These are phyloP conservation scores for Exophiala sideris DNA, from an alignment of 2,329 filamentous ascomycete species.

Conservation along the genomic window DNA sequence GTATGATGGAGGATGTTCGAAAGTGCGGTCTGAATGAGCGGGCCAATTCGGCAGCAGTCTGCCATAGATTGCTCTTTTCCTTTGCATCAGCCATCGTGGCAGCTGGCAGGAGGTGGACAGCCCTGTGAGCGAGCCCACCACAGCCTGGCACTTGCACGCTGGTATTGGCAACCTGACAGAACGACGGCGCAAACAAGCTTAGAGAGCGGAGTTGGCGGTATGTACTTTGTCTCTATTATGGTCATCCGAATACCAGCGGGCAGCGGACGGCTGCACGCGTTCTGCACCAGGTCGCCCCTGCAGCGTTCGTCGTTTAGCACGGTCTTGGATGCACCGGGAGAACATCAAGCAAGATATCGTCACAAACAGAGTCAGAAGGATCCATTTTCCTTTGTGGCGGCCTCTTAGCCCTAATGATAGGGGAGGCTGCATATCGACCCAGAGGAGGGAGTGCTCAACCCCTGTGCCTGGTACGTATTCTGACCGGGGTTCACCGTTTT, in stretches of 20 bases:
- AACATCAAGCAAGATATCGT: not conserved
- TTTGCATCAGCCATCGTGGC: conserved; percentile 7
- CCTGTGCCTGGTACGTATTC: not conserved
- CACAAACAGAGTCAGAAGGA: not conserved
- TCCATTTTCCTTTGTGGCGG: not conserved
- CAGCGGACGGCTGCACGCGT: conserved; percentile 15
- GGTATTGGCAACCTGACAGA: conserved; percentile 2
- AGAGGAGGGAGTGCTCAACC: not conserved
- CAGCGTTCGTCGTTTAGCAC: conserved; percentile 1
- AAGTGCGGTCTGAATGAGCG: conserved; percentile 23
- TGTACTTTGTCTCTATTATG: conserved; percentile 12
- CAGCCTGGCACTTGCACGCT: conserved; percentile 5
- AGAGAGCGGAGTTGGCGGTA: conserved; percentile 1
- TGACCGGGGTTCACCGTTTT: not conserved
- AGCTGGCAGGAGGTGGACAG: conserved; percentile 12
- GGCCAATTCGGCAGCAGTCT: conserved; percentile 11
- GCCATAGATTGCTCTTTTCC: conserved; percentile 7
- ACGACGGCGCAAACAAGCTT: conserved; percentile 13
- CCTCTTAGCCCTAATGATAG: not conserved
- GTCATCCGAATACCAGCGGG: conserved; percentile 7
- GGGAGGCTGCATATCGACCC: not conserved
- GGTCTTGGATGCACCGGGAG: not conserved
- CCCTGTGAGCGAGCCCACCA: not conserved
- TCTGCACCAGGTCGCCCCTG: conserved; percentile 11
- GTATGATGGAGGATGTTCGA: conserved; percentile 1